phyloP scores from a whole-genome alignment of 192 early-diverging fungal species.

The Coemansia umbellata region DNA sequence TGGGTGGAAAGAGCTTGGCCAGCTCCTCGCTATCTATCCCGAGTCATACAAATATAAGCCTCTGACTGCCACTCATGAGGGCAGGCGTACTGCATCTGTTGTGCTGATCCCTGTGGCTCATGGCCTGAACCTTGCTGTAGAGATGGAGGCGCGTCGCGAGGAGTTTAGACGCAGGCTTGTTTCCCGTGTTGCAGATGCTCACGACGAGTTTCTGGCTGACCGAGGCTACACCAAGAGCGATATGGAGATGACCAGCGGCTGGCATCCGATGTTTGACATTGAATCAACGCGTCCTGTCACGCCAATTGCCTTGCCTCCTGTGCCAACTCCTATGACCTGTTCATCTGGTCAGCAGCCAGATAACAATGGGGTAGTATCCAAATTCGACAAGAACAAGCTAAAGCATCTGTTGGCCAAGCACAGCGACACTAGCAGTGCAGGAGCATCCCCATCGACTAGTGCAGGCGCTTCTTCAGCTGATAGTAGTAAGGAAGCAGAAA shows the following conservation, averaged over 20 bases:
- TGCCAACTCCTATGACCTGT: neutral
- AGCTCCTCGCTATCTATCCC: conserved; percentile 54
- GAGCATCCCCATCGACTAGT: neutral
- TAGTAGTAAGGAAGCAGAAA: neutral
- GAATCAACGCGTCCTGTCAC: conserved; percentile 16
- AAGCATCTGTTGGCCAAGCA: conserved; percentile 28
- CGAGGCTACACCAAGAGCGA: conserved; percentile 15
- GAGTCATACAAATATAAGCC: conserved; percentile 44
- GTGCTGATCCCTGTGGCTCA: conserved; percentile 17
- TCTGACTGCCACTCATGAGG: conserved; percentile 11
- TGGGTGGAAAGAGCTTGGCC: conserved; percentile 49
- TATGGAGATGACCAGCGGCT: neutral
- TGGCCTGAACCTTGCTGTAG: conserved; percentile 20
- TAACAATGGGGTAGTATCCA: no score
- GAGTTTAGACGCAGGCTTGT: conserved; percentile 22
- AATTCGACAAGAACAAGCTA: conserved; percentile 33
- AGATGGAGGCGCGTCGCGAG: conserved; percentile 24
- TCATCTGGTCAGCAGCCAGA: no score
- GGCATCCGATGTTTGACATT: conserved; percentile 37
- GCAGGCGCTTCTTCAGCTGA: neutral
- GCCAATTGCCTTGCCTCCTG: conserved; percentile 27
- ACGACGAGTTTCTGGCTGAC: conserved; percentile 15
- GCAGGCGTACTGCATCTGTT: conserved; percentile 37
- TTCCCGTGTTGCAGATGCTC: conserved; percentile 8
- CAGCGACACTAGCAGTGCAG: neutral